These are phyloP conservation scores for Nymphaea colorata DNA, from an alignment of 164 flowering plant genomes.

Conservation along the genomic window DNA sequence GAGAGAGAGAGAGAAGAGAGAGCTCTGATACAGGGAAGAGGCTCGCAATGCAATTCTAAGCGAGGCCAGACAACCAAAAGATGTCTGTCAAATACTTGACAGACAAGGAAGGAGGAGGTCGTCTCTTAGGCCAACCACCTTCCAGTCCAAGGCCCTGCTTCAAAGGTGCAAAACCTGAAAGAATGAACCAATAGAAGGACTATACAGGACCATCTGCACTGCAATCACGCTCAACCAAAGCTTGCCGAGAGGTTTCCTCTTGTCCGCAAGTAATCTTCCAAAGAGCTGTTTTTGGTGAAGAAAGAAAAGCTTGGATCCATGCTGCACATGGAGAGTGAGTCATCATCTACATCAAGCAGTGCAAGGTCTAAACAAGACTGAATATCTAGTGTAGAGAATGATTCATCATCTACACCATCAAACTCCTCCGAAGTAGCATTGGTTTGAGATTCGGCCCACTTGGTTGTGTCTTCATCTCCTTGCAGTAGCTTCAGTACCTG, in stretches of 20 bases:
- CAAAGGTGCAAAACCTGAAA: neutral
- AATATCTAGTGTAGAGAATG: conserved; percentile 31
- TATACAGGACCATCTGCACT: neutral
- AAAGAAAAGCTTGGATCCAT: conserved; percentile 31
- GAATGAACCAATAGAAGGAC: neutral
- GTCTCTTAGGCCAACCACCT: neutral
- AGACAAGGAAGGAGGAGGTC: neutral
- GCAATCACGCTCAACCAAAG: conserved; percentile 34
- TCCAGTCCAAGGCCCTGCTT: neutral
- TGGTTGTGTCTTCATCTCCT: conserved; percentile 62
- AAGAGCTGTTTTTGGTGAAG: conserved; percentile 15
- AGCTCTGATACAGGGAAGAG: neutral
- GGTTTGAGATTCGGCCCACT: conserved; percentile 63
- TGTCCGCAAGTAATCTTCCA: conserved; percentile 75
- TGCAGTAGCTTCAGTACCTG: conserved; percentile 80
- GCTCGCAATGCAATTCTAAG: neutral
- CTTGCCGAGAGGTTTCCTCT: conserved; percentile 91
- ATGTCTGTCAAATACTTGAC: neutral
- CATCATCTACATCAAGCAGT: conserved; percentile 74
- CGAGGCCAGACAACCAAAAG: neutral
- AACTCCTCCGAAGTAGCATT: conserved; percentile 27
- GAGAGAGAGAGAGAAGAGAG: neutral
- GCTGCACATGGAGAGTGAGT: conserved; percentile 59
- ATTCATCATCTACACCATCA: conserved; percentile 43
- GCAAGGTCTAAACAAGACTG: conserved; percentile 81